Evolutionary conservation across 164 flowering plant species (phyloP), one percentile per base, ranked within the genome.

Genomic region (Nymphaea thermarum): DNA sequence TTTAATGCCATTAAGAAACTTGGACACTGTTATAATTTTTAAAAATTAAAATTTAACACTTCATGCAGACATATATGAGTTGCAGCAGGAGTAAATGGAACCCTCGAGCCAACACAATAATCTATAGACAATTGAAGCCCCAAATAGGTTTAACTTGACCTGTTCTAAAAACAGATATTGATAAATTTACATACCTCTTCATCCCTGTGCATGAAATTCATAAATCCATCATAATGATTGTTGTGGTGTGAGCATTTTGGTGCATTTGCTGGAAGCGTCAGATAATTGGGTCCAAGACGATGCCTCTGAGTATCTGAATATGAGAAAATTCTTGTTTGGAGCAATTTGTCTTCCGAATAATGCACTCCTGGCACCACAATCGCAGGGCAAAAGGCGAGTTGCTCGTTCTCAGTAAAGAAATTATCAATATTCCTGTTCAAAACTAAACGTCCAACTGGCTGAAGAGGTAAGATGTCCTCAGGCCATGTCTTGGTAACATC

Each of bases 401-500:
- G 94, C 74, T 94, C 99, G 76, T 91, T 94, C 77, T 94, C 98
- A 2, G 93, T 88, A 76, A 94, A 94, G 86, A 94, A 94, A 81
- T 89, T 94, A 62, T 94, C 98, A 14, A 90, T 85, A 84, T 90
- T 94, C 84, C 78, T 90, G 71, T 94, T 94, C 85, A 94, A 71
- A 60, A 94, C 98, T 87, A 94, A 43, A 41, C 98, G 91, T 14
- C 98, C 99, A 65, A 91, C 99, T 3, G 93, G 99, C 76, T 82
- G 89, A 73, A 91, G 76, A 18, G 99, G 98, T 63, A 91, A 14
- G 61, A 94, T 83, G 73, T 94, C 99, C 80, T 94, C 99, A 53
- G 99, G 99, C 99, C 99, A 94, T 14, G 84, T 86, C 83, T 92
- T 94, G 60, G 99, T 94, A 11, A 85, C 92, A 82, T 91, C 99